Conservation (phyloP, 2,329 filamentous ascomycete species). For the Hymenoscyphus occultus region DNA sequence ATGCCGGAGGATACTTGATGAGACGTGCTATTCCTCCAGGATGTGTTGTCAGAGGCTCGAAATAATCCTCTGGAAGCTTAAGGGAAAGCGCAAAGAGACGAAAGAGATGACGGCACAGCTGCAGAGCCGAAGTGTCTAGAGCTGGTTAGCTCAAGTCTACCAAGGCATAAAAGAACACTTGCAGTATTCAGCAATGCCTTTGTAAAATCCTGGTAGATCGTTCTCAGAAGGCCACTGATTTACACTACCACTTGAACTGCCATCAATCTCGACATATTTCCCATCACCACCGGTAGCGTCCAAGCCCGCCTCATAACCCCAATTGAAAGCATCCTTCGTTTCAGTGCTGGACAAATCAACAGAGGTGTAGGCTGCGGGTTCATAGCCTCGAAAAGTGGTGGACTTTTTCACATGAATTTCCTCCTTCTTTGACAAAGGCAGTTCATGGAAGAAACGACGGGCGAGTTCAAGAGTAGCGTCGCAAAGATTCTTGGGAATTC, state of each 20-base stretch:
- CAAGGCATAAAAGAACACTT: not conserved
- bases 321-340: constrained; percentile 44
- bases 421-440: constrained; percentile 46
- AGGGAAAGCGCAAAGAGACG: constrained; percentile 41
- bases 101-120: constrained; percentile 40
- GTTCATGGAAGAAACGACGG: constrained; percentile 45
- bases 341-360: constrained; percentile 44
- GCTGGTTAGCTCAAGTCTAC: not conserved
- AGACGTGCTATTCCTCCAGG: constrained; percentile 45
- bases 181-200: constrained; percentile 33
- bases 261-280: constrained; percentile 36
- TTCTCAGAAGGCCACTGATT: constrained; percentile 34
- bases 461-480: constrained; percentile 41
- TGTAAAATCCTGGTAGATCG: constrained; percentile 33
- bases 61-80: constrained; percentile 43
- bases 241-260: constrained; percentile 23
- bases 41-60: constrained; percentile 41
- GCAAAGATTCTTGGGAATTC: constrained; percentile 42
- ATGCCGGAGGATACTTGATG: constrained; percentile 49
- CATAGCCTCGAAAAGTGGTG: constrained; percentile 47
- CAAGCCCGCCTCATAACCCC: constrained; percentile 34
- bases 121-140: constrained; percentile 24
- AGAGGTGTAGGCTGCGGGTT: constrained; percentile 45
- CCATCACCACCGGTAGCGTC: constrained; percentile 35
- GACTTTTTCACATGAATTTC: constrained; percentile 38